Percentiles rank a stretch among this genome's conserved stretches.
Conservation (phyloP, 495 filamentous ascomycete genomes). For the Podospora fimiseda region DNA sequence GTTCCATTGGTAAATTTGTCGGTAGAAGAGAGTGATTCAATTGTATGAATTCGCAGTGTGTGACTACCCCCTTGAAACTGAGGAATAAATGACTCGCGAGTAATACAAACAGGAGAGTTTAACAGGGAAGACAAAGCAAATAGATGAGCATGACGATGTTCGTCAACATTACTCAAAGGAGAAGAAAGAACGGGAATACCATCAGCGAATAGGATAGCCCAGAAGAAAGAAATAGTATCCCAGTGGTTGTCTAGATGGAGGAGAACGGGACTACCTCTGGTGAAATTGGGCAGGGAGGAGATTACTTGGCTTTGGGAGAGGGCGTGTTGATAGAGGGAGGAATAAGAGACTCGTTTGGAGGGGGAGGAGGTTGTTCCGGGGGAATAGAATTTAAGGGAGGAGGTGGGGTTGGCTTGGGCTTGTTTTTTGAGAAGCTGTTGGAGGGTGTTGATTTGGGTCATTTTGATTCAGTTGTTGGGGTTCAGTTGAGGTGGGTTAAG, state of each 20-base stretch:
- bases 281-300: not conserved
- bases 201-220: constrained; percentile 36
- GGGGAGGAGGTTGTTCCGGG: too few species aligned
- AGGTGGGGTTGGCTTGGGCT: too few species aligned
- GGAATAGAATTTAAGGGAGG: too few species aligned
- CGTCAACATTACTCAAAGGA: constrained; percentile 29
- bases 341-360: too few species aligned
- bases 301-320: too few species aligned
- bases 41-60: not conserved
- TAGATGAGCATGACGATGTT: constrained; percentile 31
- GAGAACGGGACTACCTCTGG: constrained; percentile 15
- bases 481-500: too few species aligned
- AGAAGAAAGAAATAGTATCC: constrained; percentile 41
- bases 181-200: constrained; percentile 37
- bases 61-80: not conserved
- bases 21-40: not conserved
- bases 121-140: constrained; percentile 1
- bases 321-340: too few species aligned
- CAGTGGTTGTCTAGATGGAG: constrained; percentile 36
- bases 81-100: not conserved
- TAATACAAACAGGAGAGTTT: constrained; percentile 8
- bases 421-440: too few species aligned
- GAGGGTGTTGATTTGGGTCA: too few species aligned
- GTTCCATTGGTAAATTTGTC: too few species aligned
- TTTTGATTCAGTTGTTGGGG: too few species aligned